phyloP scores from a whole-genome alignment of 78 protist genomes.

The Dictyostelium firmibasis region DNA sequence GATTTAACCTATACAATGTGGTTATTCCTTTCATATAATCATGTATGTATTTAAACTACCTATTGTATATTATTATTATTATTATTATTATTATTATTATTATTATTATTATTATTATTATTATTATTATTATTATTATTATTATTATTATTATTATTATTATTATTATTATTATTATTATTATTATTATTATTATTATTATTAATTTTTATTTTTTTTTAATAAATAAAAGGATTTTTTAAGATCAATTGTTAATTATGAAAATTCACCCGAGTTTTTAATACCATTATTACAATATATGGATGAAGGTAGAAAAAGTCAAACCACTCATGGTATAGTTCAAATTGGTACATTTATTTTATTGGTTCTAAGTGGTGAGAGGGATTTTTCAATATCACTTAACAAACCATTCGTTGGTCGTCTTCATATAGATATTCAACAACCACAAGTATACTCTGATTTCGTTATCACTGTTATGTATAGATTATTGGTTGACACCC shows the following conservation, averaged over 20 bases:
- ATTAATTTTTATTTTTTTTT: neutral
- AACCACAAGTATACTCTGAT: constrained; percentile 56
- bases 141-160: neutral
- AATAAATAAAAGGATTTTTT: constrained; percentile 26
- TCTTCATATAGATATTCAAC: constrained; percentile 32
- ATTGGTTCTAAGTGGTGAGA: constrained; percentile 62
- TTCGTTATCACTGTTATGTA: constrained; percentile 60
- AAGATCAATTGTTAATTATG: constrained; percentile 18
- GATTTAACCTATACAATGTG: constrained; percentile 55
- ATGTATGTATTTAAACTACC: neutral
- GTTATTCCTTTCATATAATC: constrained; percentile 59
- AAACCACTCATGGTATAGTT: constrained; percentile 63
- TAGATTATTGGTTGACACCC: constrained; percentile 29
- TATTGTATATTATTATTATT: neutral
- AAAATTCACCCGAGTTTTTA: constrained; percentile 46
- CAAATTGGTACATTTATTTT: constrained; percentile 76
- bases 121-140: neutral
- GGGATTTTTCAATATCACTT: constrained; percentile 83
- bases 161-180: neutral
- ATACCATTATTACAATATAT: constrained; percentile 67
- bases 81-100: neutral
- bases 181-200: neutral
- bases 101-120: neutral
- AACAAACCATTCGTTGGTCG: constrained; percentile 48
- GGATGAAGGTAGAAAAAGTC: constrained; percentile 76